Evolutionary conservation across 306 rosid genomes (phyloP).

Genomic region (Prunus padus): DNA sequence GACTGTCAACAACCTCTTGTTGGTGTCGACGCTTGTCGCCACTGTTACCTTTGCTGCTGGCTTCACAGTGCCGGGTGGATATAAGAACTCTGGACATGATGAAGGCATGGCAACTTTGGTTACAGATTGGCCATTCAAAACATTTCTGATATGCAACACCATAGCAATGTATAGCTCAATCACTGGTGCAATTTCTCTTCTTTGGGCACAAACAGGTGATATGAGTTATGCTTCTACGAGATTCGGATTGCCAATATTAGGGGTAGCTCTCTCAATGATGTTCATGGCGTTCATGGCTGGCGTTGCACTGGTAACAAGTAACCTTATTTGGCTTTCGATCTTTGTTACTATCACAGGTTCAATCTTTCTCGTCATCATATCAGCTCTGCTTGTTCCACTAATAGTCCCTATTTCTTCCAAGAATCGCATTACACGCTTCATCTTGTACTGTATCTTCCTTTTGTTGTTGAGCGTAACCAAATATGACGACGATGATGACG

Average conservation of each 20-base stretch:
- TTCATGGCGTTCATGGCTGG: conserved; percentile 36
- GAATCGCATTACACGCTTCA: neutral
- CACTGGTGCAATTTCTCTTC: conserved; percentile 22
- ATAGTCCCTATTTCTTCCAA: conserved; percentile 5
- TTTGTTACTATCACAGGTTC: neutral
- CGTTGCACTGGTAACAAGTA: conserved; percentile 21
- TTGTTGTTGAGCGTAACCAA: neutral
- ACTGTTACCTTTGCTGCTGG: conserved; percentile 36
- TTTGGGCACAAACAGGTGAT: conserved; percentile 34
- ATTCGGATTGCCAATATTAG: conserved; percentile 24
- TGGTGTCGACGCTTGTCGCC: conserved; percentile 31
- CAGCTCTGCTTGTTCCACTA: neutral
- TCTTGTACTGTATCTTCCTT: conserved; percentile 7
- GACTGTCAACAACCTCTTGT: conserved; percentile 18
- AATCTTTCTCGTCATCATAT: neutral
- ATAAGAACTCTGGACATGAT: neutral
- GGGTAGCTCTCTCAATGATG: conserved; percentile 20
- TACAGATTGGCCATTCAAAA: neutral
- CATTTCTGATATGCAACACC: conserved; percentile 25
- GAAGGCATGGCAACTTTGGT: conserved; percentile 22
- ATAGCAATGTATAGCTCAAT: conserved; percentile 32
- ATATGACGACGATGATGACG: neutral
- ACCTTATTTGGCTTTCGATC: conserved; percentile 23
- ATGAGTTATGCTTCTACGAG: neutral
- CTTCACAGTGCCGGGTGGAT: conserved; percentile 26